Conservation (phyloP, 805 yeast genomes). For the Metschnikowia matae region DNA sequence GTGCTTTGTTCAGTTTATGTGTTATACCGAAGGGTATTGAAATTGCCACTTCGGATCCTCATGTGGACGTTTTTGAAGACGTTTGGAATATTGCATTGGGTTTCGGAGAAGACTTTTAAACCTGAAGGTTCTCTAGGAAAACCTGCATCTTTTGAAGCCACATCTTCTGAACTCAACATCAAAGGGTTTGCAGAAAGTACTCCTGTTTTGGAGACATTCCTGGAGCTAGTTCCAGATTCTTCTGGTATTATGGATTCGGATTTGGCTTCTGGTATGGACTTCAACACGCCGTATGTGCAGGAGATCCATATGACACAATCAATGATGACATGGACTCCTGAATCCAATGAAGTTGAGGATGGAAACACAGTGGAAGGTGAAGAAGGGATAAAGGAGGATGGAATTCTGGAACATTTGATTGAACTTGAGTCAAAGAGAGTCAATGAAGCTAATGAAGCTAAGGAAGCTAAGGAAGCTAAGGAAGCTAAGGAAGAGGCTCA, state of each 20-base stretch:
- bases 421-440: no score
- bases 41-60: conserved; percentile 40
- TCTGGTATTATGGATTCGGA: no score
- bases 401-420: no score
- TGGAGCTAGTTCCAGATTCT: background rate
- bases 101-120: background rate
- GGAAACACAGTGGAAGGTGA: background rate
- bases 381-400: no score
- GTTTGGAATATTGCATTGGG: conserved; percentile 21
- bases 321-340: background rate
- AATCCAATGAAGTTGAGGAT: background rate
- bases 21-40: conserved; percentile 45
- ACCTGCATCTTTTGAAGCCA: no score
- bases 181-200: no score
- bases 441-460: no score
- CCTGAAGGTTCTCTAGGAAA: background rate
- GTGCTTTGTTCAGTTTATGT: conserved; percentile 46
- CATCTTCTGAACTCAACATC: no score
- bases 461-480: no score
- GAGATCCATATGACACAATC: background rate
- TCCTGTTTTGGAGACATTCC: background rate
- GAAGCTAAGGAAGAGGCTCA: no score
- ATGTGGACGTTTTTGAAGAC: conserved; percentile 45
- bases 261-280: background rate
- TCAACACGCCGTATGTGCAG: background rate